A percentile compares a stretch with the other conserved stretches of the same genome.
These are phyloP conservation scores for Solanum tarapatanum DNA, from an alignment of 257 asterid genomes.

Conservation along the genomic window DNA sequence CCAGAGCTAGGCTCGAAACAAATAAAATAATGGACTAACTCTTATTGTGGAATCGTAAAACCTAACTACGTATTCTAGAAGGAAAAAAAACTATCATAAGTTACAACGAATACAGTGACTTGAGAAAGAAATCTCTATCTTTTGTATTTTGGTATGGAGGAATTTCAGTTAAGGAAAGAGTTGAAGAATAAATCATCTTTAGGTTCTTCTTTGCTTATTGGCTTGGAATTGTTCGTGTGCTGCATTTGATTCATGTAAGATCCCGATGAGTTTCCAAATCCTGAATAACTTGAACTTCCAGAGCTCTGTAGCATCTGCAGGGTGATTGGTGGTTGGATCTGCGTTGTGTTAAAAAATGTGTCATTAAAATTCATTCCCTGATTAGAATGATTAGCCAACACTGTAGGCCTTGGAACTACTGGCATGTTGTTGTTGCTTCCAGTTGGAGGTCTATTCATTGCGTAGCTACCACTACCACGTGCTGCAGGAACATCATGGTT, in stretches of 20 bases:
- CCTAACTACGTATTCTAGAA: background rate
- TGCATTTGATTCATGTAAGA: conserved; percentile 35
- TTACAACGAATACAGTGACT: background rate
- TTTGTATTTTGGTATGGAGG: background rate
- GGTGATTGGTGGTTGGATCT: conserved; percentile 59
- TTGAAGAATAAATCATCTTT: conserved; percentile 55
- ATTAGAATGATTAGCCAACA: conserved; percentile 20
- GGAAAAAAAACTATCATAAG: background rate
- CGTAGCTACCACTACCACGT: conserved; percentile 55
- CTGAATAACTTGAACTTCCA: conserved; percentile 33
- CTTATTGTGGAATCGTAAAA: conserved; percentile 8
- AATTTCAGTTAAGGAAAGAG: conserved; percentile 48
- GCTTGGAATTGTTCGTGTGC: conserved; percentile 17
- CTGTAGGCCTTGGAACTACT: conserved; percentile 32
- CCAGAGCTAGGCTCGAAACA: conserved; percentile 1
- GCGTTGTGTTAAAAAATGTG: conserved; percentile 25
- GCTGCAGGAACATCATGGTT: conserved; percentile 94
- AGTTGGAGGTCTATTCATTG: conserved; percentile 30
- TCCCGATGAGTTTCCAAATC: conserved; percentile 29
- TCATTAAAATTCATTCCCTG: conserved; percentile 22
- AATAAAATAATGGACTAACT: conserved; percentile 12
- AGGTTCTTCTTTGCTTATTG: conserved; percentile 66
- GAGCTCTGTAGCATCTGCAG: conserved; percentile 60
- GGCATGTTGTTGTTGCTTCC: conserved; percentile 9
- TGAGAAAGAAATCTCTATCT: background rate